Conservation (phyloP, 2,329 filamentous ascomycete genomes). For the Chalaropsis thielavioides region DNA sequence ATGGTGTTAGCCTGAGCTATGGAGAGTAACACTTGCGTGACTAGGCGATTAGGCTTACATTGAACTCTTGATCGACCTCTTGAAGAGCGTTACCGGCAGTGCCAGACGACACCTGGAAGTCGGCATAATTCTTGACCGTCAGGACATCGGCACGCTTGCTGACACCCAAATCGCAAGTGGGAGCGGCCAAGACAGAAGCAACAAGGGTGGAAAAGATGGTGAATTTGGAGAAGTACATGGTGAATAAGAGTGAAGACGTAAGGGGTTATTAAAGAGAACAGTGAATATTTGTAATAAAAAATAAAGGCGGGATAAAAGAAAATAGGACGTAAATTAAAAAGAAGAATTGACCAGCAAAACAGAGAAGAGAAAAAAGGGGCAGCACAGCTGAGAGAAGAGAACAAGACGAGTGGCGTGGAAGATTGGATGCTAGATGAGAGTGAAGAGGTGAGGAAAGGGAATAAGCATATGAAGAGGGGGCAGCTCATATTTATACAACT, state of each 20-base stretch:
- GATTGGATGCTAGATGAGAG: constrained; percentile 9
- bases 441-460: constrained; percentile 13
- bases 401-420: constrained; percentile 10
- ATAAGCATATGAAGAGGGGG: not conserved
- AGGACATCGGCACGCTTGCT: constrained; percentile 22
- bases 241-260: constrained; percentile 17
- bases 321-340: not conserved
- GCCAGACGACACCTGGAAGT: constrained; percentile 38
- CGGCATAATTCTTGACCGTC: constrained; percentile 23
- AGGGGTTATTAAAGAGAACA: constrained; percentile 4
- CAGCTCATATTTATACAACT: not conserved
- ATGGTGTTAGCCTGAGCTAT: not conserved
- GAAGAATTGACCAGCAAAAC: constrained; percentile 17
- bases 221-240: constrained; percentile 28
- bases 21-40: not conserved
- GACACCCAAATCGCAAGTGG: constrained; percentile 25
- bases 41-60: constrained; percentile 26
- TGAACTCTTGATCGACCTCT: constrained; percentile 40
- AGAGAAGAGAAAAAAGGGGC: constrained; percentile 10
- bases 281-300: not conserved
- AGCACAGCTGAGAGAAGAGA: constrained; percentile 16
- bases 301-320: not conserved
- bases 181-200: constrained; percentile 26
- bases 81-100: constrained; percentile 37
- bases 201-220: constrained; percentile 27